Conservation (phyloP, 495 filamentous ascomycete species). For the Xylaria nigripes region DNA sequence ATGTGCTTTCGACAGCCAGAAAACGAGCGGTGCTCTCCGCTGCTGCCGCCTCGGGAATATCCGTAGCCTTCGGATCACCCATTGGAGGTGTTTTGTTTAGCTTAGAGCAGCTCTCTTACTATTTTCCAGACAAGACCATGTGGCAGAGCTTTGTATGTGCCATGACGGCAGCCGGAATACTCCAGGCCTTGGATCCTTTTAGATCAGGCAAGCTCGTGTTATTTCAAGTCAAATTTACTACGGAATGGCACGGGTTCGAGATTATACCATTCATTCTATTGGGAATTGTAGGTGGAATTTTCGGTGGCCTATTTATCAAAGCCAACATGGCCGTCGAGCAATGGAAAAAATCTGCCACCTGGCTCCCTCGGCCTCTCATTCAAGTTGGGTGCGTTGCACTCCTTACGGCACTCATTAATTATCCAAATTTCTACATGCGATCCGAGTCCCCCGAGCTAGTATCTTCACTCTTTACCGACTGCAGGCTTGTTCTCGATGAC, state of each 20-base stretch:
- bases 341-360: conserved; percentile 62
- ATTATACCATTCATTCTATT: conserved; percentile 81
- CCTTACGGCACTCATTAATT: conserved; percentile 83
- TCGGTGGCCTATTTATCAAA: conserved; percentile 91
- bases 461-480: conserved; percentile 86
- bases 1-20: conserved; percentile 49
- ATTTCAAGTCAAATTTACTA: conserved; percentile 92
- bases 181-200: conserved; percentile 92
- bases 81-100: conserved; percentile 92
- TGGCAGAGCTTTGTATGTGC: conserved; percentile 99
- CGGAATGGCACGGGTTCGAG: conserved; percentile 91
- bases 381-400: conserved; percentile 71
- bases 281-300: conserved; percentile 83
- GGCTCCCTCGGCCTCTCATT: conserved; percentile 56
- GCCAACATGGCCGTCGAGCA: conserved; percentile 79
- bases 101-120: conserved; percentile 94
- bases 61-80: conserved; percentile 93
- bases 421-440: conserved; percentile 89
- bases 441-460: conserved; percentile 88
- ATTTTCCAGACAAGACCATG: conserved; percentile 99
- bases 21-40: conserved; percentile 95
- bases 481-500: conserved; percentile 67
- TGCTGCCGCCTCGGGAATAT: conserved; percentile 89
- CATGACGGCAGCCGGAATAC: conserved; percentile 89
- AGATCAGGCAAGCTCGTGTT: conserved; percentile 92